Base-by-base conservation (phyloP, 768 basidiomycete genomes). In the Xerocomellus intermedius region DNA sequence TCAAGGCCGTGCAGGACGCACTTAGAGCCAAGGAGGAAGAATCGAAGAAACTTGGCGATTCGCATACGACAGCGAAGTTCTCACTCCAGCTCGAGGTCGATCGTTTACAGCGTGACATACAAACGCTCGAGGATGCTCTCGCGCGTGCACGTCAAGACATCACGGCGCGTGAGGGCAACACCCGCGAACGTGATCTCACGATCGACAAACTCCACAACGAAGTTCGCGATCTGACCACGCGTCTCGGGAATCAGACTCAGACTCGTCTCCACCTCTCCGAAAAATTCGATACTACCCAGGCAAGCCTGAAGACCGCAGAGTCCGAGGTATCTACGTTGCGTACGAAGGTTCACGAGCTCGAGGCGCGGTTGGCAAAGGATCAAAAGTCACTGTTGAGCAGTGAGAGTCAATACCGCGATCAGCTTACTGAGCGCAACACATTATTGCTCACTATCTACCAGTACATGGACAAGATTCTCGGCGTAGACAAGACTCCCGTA, bases 401-500 rank as follows among this genome's bases (percentile, higher is more conserved):
- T 3, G 94, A 96, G 71, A 82, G 74, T 50, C 87, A 92, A 71
- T 94, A 91, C 66, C 80, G 94, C 26, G 91, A 96, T 72, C 95
- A 98, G 73, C 71, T 96, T 33, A 94, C 92, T 17, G 96, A 98
- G 76, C 78, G 94, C 52, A 97, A 94, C 69, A 94, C 93, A 24
- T 77, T 98, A 30, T 74, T 98, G 50, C 75, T 97, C 62, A 93
- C 92, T 8, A 91, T 97, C 26, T 97, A 93, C 70, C 94, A 97
- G 73, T 94, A 95, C 67, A 82, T 96, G 79, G 95, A 97, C 63
- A 91, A 89, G 76, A 93, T 97, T 60, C 77, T 95, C 17, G 94
- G 94, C 1, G 86, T 91, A 21, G 91, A 94, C 66, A 91, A 87
- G 77, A 88, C 87, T 0, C 85, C 88, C 37, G 89, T 92, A 61